These are phyloP conservation scores for Margaritispora aquatica DNA, from an alignment of 495 filamentous ascomycete genomes.

Conservation along the genomic window DNA sequence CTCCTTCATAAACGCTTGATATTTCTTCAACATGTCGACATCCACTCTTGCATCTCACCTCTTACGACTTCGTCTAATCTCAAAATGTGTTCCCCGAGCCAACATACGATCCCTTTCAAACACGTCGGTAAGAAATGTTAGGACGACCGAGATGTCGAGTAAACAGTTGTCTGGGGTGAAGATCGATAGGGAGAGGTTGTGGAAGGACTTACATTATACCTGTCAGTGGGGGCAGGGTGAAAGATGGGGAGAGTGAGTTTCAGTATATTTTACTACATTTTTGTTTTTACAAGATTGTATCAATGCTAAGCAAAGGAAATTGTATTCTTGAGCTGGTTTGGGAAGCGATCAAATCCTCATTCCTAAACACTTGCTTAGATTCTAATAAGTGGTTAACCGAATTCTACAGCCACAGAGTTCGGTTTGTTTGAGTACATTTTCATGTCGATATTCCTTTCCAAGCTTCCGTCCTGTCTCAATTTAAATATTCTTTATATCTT, in stretches of 20 bases:
- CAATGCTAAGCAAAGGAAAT: too few species aligned
- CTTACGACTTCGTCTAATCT: too few species aligned
- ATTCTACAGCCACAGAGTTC: too few species aligned
- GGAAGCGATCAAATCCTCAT: not conserved
- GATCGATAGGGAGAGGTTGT: slow-evolving; percentile 53
- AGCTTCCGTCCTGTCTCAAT: too few species aligned
- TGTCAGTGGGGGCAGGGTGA: slow-evolving; percentile 62
- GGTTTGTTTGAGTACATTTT: too few species aligned
- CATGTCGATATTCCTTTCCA: too few species aligned
- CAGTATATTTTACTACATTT: not conserved
- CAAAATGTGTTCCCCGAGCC: not conserved
- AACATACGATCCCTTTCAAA: not conserved
- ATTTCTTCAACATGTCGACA: too few species aligned
- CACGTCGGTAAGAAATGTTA: not conserved
- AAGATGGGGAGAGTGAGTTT: slow-evolving; percentile 51
- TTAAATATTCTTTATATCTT: not conserved
- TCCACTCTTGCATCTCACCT: too few species aligned
- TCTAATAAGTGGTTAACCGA: too few species aligned
- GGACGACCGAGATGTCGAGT: slow-evolving; percentile 17
- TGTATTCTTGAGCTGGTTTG: not conserved
- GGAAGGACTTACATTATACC: slow-evolving; percentile 56
- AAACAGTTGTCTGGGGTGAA: slow-evolving; percentile 33
- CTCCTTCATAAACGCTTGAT: not conserved
- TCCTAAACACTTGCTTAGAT: too few species aligned
- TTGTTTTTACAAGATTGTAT: not conserved